phyloP scores from a whole-genome alignment of 148 eudicot species.

The Suaeda aralocaspica region DNA sequence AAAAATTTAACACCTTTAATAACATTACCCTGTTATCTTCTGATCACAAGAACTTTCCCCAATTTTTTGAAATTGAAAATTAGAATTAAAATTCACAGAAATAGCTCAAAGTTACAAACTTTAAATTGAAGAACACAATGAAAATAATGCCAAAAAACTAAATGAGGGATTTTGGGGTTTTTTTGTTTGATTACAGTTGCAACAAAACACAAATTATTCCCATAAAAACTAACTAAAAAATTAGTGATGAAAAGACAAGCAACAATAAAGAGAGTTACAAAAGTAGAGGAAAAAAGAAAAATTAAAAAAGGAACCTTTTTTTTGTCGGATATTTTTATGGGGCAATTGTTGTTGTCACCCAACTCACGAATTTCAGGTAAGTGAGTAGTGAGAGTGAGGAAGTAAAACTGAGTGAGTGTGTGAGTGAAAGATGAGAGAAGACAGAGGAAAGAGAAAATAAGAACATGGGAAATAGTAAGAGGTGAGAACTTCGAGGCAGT shows the following conservation, averaged over 20 bases:
- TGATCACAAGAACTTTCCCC: too few relatives aligned
- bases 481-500: not conserved
- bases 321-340: not conserved
- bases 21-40: too few relatives aligned
- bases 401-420: not conserved
- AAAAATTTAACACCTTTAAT: not conserved
- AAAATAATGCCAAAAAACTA: not conserved
- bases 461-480: constrained; percentile 3
- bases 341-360: not conserved
- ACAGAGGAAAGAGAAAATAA: constrained; percentile 9
- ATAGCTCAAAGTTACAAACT: too few relatives aligned
- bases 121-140: not conserved
- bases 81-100: too few relatives aligned
- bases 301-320: not conserved
- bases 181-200: not conserved
- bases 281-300: not conserved
- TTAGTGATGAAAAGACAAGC: not conserved
- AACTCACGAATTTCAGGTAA: not conserved
- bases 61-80: constrained; percentile 3
- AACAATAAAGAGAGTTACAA: not conserved
- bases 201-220: not conserved
- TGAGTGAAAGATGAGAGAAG: not conserved
- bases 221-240: not conserved
- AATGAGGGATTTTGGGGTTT: not conserved
- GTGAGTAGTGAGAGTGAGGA: not conserved